These are phyloP conservation scores for Diutina rugosa DNA, from an alignment of 1,139 yeast species.

Conservation along the genomic window DNA sequence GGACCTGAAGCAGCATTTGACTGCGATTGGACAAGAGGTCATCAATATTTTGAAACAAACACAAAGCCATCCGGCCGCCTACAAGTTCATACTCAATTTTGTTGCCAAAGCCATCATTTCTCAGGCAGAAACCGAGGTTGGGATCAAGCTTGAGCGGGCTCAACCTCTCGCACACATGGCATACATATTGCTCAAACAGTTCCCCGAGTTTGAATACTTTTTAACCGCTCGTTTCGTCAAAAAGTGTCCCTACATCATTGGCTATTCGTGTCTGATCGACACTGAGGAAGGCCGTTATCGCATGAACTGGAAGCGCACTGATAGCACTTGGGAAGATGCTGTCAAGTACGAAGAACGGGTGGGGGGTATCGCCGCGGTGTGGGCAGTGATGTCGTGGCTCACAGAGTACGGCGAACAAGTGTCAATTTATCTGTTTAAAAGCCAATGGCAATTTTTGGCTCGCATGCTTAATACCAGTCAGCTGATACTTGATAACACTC, in stretches of 20 bases:
- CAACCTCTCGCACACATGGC: slow-evolving; percentile 62
- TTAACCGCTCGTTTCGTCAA: slow-evolving; percentile 75
- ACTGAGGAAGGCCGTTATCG: slow-evolving; percentile 71
- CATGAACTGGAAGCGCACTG: slow-evolving; percentile 81
- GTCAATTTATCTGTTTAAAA: slow-evolving; percentile 10
- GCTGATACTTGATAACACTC: slow-evolving; percentile 45
- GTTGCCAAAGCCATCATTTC: slow-evolving; percentile 75
- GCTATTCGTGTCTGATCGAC: slow-evolving; percentile 59
- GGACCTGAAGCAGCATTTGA: slow-evolving; percentile 48
- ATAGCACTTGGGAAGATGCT: slow-evolving; percentile 65
- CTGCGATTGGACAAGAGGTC: slow-evolving; percentile 38
- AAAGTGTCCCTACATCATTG: slow-evolving; percentile 83
- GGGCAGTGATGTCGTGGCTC: slow-evolving; percentile 56
- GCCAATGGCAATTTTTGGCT: slow-evolving; percentile 72
- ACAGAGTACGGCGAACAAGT: background rate
- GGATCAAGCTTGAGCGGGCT: slow-evolving; percentile 69
- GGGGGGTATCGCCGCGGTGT: slow-evolving; percentile 73
- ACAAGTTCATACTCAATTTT: slow-evolving; percentile 65
- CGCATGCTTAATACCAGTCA: slow-evolving; percentile 49
- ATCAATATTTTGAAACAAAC: slow-evolving; percentile 34
- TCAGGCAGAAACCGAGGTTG: slow-evolving; percentile 89
- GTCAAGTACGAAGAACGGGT: slow-evolving; percentile 71
- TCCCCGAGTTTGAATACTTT: slow-evolving; percentile 55
- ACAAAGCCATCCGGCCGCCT: slow-evolving; percentile 21
- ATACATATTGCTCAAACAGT: slow-evolving; percentile 35